Percentiles rank a stretch among this genome's conserved stretches.
These are phyloP conservation scores for Salinomyces thailandicus DNA, from an alignment of 2,329 filamentous ascomycete genomes.

Conservation along the genomic window DNA sequence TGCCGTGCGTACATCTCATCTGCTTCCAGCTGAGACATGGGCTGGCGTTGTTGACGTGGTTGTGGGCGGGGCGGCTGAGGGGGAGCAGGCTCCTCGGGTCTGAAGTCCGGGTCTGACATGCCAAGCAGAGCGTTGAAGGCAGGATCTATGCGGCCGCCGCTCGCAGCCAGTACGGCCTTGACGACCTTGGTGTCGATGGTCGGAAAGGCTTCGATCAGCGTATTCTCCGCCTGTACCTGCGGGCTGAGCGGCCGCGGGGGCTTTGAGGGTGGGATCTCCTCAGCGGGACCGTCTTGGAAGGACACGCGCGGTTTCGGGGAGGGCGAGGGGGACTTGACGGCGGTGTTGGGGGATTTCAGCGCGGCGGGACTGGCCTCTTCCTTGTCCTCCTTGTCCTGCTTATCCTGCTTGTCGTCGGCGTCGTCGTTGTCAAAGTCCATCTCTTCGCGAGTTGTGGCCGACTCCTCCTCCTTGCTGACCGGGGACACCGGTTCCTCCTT, in stretches of 20 bases:
- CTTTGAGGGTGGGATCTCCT: constrained; percentile 58
- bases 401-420: constrained; percentile 46
- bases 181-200: constrained; percentile 68
- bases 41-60: constrained; percentile 42
- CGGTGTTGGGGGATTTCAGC: constrained; percentile 25
- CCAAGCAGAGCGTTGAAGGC: constrained; percentile 88
- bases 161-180: constrained; percentile 78
- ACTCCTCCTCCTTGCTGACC: constrained; percentile 24
- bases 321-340: constrained; percentile 28
- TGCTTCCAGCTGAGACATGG: constrained; percentile 72
- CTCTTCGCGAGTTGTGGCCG: constrained; percentile 29
- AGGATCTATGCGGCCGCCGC: constrained; percentile 76
- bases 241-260: constrained; percentile 75
- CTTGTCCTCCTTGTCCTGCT: constrained; percentile 45
- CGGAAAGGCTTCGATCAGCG: constrained; percentile 88
- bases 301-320: constrained; percentile 36
- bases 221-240: constrained; percentile 73
- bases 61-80: constrained; percentile 69
- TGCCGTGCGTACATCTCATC: constrained; percentile 89
- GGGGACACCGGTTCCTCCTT: constrained; percentile 16
- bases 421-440: constrained; percentile 49
- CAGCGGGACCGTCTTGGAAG: constrained; percentile 39
- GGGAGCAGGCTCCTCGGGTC: constrained; percentile 48
- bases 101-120: constrained; percentile 46
- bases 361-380: constrained; percentile 14